Evolutionary conservation across 805 yeast species (phyloP).

Genomic region (Yamadazyma laniorum): DNA sequence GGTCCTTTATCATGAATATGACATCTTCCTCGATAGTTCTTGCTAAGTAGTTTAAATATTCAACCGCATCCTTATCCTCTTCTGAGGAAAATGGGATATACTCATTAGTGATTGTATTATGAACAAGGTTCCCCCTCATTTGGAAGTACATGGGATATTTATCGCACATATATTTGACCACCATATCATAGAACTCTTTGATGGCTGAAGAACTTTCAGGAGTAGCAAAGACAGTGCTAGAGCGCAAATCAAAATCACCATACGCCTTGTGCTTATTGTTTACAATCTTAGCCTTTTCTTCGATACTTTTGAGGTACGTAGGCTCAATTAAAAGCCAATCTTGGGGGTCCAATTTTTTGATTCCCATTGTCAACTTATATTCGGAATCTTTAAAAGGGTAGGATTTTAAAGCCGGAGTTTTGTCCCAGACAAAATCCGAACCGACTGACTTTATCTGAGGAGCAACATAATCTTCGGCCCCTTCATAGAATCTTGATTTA

Average conservation of each 20-base stretch:
- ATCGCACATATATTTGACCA: slow-evolving; percentile 30
- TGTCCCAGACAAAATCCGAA: slow-evolving; percentile 26
- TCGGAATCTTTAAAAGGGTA: slow-evolving; percentile 60
- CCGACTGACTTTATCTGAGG: slow-evolving; percentile 19
- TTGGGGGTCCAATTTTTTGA: slow-evolving; percentile 37
- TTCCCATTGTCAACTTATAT: slow-evolving; percentile 64
- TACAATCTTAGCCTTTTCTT: slow-evolving; percentile 27
- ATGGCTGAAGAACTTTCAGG: slow-evolving; percentile 36
- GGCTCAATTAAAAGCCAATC: slow-evolving; percentile 44
- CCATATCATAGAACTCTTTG: slow-evolving; percentile 33
- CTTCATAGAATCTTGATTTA: slow-evolving; percentile 8
- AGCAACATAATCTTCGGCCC: slow-evolving; percentile 9
- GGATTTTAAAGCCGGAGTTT: slow-evolving; percentile 20
- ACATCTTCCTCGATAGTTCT: slow-evolving; percentile 42
- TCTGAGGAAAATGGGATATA: slow-evolving; percentile 15
- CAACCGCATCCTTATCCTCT: slow-evolving; percentile 10
- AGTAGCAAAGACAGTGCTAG: slow-evolving; percentile 30
- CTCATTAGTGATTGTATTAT: slow-evolving; percentile 27
- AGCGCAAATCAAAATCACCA: slow-evolving; percentile 25
- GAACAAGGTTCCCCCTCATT: slow-evolving; percentile 16
- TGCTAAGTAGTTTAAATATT: slow-evolving; percentile 22
- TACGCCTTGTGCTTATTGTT: slow-evolving; percentile 34
- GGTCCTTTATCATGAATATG: slow-evolving; percentile 37
- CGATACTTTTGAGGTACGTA: slow-evolving; percentile 25
- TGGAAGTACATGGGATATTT: slow-evolving; percentile 41